Evolutionary conservation across 371 early-diverging fungal species (phyloP), one percentile per base, ranked within the genome.

Genomic region (Rhizomucor pusillus): DNA sequence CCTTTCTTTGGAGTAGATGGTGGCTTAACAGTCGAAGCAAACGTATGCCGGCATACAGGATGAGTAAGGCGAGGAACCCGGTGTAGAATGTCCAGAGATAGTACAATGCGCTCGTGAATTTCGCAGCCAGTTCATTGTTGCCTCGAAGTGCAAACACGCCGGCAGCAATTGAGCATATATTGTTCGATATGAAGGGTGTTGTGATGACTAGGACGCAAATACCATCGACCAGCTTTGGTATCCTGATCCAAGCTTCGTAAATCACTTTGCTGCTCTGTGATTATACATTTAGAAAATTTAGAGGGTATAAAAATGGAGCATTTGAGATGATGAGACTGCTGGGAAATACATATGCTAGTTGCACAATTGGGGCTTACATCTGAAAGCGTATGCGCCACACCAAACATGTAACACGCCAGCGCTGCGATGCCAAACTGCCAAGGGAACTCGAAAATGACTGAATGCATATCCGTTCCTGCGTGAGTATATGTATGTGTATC

Each of bases 401-500:
- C 75, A 59, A 69, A 75, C 0, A 71, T 36, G 39, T 75, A 75
- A 36, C 69, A 67, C 7, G 68, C 52, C 13, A 75, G 51, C 0
- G 75, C 69, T 25, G 62, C 51, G 22, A 75, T 41, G 20, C 66
- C 68, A 56, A 65, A 60, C 54, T 69, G 72, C 75, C 75, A 75
- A 12, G 67, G 66, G 14, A 75, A 47, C 40, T 71, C 71, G 37
- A 68, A 68, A 13, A 71, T 33, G 23, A 75, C 71, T 69, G 29
- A 29, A 29, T 29, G 7, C 7, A 29, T 29, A 29, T 29, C n/a
- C 7, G 47, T 16, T 19, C 20, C 23, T 16, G 29, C 16, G 46
- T 36, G 18, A 62, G 45, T 35, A 29, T 29, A 29, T 29, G n/a
- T n/a, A n/a, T n/a, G n/a, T n/a, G n/a, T n/a, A n/a, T 22, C 33